Evolutionary conservation across 805 yeast genomes (phyloP), one percentile per base, ranked within the genome.

Genomic region (Spathaspora arborariae): DNA sequence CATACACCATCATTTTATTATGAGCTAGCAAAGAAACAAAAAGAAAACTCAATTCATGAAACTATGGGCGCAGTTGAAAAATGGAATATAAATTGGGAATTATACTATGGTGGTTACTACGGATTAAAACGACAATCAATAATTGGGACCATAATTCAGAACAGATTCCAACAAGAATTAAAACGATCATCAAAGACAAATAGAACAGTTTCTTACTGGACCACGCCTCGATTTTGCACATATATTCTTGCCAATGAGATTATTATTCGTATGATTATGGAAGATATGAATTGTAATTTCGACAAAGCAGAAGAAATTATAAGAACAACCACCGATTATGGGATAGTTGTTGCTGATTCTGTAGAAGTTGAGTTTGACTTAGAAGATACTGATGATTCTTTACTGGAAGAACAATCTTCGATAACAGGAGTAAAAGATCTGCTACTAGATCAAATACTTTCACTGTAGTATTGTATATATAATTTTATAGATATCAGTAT

Each of bases 191-290:
- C 44, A 3, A 60, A 53, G 44, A 63, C 51, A 2, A 78, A 78
- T 52, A 63, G 67, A 18, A 78, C 81, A 1, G 60, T 84, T 6
- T 63, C 67, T 39, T 85, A 81, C 67, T 84, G 89, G 88, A 79
- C 85, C 2, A 54, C 68, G 1, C 70, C 72, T 19, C 76, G 78
- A 45, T 85, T 83, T 56, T 63, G 76, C 2, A 70, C 77, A 15
- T 81, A 79, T 54, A 82, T 84, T 1, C 59, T 85, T 20, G 81
- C 87, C 6, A 82, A 85, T 21, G 91, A 85, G 53, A 59, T 85
- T 5, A 70, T 82, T 3, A 63, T 79, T 5, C 63, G 80, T 24
- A 54, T 82, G 18, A 74, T 79, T 6, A 68, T 72, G 57, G 72
- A 74, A 3, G 84, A 82, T 50, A 53, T 60, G 46, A 54, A 1